Evolutionary conservation across 257 asterid genomes (phyloP).

Genomic region (Primulina eburnea): DNA sequence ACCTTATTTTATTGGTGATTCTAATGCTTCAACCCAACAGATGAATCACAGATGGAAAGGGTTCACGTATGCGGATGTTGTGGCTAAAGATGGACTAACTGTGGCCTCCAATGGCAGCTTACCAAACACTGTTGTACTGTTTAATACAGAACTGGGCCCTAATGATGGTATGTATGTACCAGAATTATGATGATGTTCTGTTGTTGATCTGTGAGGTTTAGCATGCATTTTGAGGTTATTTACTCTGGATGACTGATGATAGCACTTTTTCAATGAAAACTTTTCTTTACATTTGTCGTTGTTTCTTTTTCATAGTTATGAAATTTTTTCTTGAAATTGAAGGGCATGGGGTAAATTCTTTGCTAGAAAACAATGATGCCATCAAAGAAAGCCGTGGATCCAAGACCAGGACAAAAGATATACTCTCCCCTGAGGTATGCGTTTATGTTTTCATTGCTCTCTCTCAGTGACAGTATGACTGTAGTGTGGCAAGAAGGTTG

Average conservation of each 20-base stretch:
- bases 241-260: constrained; percentile 6
- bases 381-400: constrained; percentile 42
- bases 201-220: constrained; percentile 14
- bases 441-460: not conserved
- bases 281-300: not conserved
- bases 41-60: constrained; percentile 39
- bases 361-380: constrained; percentile 45
- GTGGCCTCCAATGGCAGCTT: constrained; percentile 47
- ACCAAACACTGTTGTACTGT: constrained; percentile 38
- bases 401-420: constrained; percentile 45
- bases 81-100: constrained; percentile 44
- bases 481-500: not conserved
- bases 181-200: constrained; percentile 9
- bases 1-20: constrained; percentile 53
- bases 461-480: not conserved
- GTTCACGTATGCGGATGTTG: constrained; percentile 41
- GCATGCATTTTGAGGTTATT: constrained; percentile 1
- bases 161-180: constrained; percentile 44
- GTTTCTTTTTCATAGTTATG: constrained; percentile 21
- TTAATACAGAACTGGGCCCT: constrained; percentile 40
- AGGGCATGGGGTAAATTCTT: constrained; percentile 50
- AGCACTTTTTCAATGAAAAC: not conserved
- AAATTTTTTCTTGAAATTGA: constrained; percentile 27
- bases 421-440: constrained; percentile 57
- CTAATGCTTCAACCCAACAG: constrained; percentile 44